Conservation (phyloP, 2,329 filamentous ascomycete genomes). For the Tolypocladium tundrense region DNA sequence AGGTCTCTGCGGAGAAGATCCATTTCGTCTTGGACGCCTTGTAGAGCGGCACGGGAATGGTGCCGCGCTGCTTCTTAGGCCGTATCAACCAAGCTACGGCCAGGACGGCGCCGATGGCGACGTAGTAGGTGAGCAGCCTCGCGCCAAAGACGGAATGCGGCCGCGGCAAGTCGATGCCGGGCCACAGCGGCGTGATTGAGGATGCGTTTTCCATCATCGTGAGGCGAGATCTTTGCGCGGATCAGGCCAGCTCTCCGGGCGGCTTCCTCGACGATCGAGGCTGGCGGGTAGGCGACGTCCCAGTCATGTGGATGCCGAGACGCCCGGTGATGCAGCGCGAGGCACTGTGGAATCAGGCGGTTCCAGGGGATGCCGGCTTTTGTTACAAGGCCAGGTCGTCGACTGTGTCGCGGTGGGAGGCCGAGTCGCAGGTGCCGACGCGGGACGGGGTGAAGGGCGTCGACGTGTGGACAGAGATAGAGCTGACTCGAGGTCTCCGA, state of each 20-base stretch:
- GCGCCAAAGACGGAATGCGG: neutral
- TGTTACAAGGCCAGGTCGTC: neutral
- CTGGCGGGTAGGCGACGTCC: neutral
- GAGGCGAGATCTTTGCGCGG: neutral
- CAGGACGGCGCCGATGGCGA: slow-evolving; percentile 24
- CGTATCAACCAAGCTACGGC: slow-evolving; percentile 29
- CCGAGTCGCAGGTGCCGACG: neutral
- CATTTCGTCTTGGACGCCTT: slow-evolving; percentile 37
- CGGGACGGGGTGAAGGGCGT: neutral
- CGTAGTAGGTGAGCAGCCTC: slow-evolving; percentile 27
- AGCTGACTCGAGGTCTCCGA: neutral
- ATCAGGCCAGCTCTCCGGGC: neutral
- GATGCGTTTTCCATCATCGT: slow-evolving; percentile 3
- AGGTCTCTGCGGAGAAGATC: slow-evolving; percentile 38
- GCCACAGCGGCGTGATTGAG: neutral
- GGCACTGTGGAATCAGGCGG: neutral
- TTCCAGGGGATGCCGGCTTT: neutral
- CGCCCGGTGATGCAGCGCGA: neutral
- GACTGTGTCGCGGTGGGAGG: neutral
- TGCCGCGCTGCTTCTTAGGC: slow-evolving; percentile 14
- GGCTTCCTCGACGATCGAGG: neutral
- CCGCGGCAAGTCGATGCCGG: neutral
- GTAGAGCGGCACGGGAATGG: slow-evolving; percentile 32
- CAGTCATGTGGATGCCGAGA: slow-evolving; percentile 8
- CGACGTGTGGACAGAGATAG: neutral